Evolutionary conservation across 2,329 filamentous ascomycete genomes (phyloP).

Genomic region (Endoconidiophora laricicola): DNA sequence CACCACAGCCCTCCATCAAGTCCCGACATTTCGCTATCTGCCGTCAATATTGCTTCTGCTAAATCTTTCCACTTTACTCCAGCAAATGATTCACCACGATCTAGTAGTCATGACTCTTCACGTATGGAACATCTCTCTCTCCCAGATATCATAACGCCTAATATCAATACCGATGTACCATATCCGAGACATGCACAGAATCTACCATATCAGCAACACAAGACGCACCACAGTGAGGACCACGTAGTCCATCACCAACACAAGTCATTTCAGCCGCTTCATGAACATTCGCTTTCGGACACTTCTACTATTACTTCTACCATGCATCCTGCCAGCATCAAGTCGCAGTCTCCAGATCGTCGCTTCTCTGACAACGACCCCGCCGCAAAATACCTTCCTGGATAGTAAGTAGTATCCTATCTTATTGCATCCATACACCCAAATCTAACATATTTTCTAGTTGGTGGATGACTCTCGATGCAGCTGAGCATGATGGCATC

Average conservation of each 20-base stretch:
- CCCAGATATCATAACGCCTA: too few relatives aligned
- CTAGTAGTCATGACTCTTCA: too few relatives aligned
- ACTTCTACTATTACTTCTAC: background rate
- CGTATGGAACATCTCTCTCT: too few relatives aligned
- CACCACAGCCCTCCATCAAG: constrained; percentile 1
- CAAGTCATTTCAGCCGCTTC: background rate
- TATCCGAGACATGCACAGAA: too few relatives aligned
- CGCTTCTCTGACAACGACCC: constrained; percentile 25
- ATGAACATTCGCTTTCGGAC: background rate
- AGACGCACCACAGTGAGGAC: too few relatives aligned
- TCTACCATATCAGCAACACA: too few relatives aligned
- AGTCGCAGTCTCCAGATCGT: background rate
- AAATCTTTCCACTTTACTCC: too few relatives aligned
- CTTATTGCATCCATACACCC: background rate
- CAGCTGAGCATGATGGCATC: constrained; percentile 39
- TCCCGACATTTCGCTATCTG: background rate
- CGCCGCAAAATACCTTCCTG: constrained; percentile 28
- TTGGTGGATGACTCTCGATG: constrained; percentile 42
- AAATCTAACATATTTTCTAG: constrained; percentile 19
- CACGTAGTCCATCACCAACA: background rate
- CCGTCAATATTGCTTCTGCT: too few relatives aligned
- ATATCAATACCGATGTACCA: too few relatives aligned
- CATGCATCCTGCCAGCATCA: background rate
- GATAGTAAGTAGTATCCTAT: constrained; percentile 25
- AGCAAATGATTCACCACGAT: background rate